A percentile compares a stretch with the other conserved stretches of the same genome.
Conservation (phyloP, 169 alveolate genomes). For the Plasmodium gallinaceum region DNA sequence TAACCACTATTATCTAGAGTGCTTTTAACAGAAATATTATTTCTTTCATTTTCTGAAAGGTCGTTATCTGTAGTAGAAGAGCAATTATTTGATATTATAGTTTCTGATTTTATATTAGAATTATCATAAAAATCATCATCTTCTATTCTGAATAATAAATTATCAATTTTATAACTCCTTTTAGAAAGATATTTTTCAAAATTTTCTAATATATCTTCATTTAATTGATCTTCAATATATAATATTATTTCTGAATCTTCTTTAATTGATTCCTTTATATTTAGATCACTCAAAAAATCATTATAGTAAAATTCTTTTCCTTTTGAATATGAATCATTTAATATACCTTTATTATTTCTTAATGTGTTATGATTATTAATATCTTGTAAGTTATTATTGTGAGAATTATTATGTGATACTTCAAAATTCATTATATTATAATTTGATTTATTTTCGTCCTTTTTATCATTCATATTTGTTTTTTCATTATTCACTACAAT, state of each 20-base stretch:
- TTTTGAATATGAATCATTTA: constrained; percentile 36
- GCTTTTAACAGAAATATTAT: not conserved
- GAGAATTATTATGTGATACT: not conserved
- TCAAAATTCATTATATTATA: too few species aligned
- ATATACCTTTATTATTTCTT: not conserved
- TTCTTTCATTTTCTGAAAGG: constrained; percentile 16
- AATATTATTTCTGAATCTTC: constrained; percentile 6
- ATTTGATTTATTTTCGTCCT: not conserved
- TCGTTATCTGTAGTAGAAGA: constrained; percentile 40
- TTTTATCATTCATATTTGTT: not conserved
- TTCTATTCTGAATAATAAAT: constrained; percentile 30
- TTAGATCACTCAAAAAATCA: constrained; percentile 5
- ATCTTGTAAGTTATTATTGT: not conserved
- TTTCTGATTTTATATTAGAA: constrained; percentile 35
- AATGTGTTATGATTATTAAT: not conserved
- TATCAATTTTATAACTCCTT: constrained; percentile 51
- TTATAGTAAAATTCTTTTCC: constrained; percentile 13
- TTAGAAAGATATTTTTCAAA: constrained; percentile 24
- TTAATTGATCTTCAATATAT: constrained; percentile 40
- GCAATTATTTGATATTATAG: constrained; percentile 9
- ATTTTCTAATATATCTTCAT: constrained; percentile 3
- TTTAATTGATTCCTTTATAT: not conserved
- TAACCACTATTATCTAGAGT: constrained; percentile 55
- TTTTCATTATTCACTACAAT: not conserved
- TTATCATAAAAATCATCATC: constrained; percentile 14